Percentiles rank a stretch among this genome's conserved stretches.
Evolutionary conservation across 2,329 filamentous ascomycete genomes (phyloP).

Genomic region (Fusarium sp.): DNA sequence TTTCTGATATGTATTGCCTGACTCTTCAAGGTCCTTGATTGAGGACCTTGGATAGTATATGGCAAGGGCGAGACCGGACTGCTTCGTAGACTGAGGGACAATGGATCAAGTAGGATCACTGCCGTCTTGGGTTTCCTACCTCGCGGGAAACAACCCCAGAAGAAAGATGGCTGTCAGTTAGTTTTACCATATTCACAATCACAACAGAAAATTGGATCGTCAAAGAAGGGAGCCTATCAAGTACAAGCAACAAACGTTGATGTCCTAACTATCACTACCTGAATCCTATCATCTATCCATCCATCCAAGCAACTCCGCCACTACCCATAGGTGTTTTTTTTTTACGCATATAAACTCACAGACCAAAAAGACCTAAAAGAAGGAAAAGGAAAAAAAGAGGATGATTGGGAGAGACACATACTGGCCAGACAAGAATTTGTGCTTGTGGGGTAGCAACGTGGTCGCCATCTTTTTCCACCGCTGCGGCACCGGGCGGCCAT

Average conservation of each 20-base stretch:
- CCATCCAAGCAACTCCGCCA: conserved; percentile 16
- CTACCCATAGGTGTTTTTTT: conserved; percentile 3
- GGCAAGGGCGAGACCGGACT: conserved; percentile 14
- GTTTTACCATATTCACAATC: conserved; percentile 36
- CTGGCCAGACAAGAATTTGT: conserved; percentile 25
- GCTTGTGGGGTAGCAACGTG: conserved; percentile 20
- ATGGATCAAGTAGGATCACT: conserved; percentile 73
- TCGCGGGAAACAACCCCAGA: conserved; percentile 50
- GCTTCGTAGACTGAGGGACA: conserved; percentile 66
- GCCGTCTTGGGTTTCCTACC: conserved; percentile 60
- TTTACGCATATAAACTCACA: conserved; percentile 35
- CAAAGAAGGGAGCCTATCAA: conserved; percentile 10
- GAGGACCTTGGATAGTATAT: neutral
- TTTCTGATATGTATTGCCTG: conserved; percentile 1
- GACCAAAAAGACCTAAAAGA: conserved; percentile 23
- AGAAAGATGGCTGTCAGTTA: conserved; percentile 37
- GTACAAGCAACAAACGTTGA: neutral
- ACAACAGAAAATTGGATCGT: conserved; percentile 23
- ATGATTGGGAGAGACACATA: conserved; percentile 33
- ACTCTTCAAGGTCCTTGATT: conserved; percentile 10
- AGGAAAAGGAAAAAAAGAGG: conserved; percentile 25
- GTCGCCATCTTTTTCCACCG: conserved; percentile 36
- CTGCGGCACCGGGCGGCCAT: conserved; percentile 30
- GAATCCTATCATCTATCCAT: neutral
- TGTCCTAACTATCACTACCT: conserved; percentile 9